Evolutionary conservation across 2,329 filamentous ascomycete species (phyloP).

Genomic region (Tolypocladium cylindrosporum): DNA sequence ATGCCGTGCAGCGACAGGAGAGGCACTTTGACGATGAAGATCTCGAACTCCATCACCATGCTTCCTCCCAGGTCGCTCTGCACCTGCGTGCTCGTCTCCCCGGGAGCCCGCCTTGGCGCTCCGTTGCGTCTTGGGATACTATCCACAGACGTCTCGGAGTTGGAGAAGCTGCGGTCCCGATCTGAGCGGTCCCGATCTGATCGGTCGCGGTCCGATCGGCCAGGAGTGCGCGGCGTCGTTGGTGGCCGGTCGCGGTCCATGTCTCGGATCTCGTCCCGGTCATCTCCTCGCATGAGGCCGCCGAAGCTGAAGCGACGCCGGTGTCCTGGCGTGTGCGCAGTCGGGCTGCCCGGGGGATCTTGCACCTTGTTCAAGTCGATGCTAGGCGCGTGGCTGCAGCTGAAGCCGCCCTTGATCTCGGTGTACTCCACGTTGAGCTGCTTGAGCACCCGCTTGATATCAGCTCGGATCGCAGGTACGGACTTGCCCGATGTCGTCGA

Average conservation of each 20-base stretch:
- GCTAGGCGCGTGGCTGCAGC: constrained; percentile 77
- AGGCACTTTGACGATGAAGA: constrained; percentile 95
- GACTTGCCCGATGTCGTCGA: constrained; percentile 93
- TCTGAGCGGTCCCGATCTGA: constrained; percentile 27
- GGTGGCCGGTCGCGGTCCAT: constrained; percentile 32
- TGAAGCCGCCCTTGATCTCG: constrained; percentile 91
- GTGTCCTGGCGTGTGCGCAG: constrained; percentile 46
- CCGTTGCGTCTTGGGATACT: constrained; percentile 49
- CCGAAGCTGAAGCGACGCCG: constrained; percentile 77
- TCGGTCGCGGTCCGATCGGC: constrained; percentile 31
- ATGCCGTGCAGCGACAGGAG: constrained; percentile 87
- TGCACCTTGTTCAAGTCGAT: constrained; percentile 72
- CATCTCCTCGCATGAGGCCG: constrained; percentile 45
- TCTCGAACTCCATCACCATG: constrained; percentile 84
- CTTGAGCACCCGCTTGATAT: constrained; percentile 82
- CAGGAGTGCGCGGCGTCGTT: constrained; percentile 31
- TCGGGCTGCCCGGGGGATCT: constrained; percentile 52
- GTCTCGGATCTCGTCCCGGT: constrained; percentile 62
- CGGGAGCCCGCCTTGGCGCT: constrained; percentile 52
- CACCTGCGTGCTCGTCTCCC: constrained; percentile 86
- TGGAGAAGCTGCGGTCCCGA: constrained; percentile 66
- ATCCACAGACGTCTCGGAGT: constrained; percentile 78
- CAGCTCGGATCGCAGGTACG: constrained; percentile 71
- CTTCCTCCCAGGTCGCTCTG: constrained; percentile 80
- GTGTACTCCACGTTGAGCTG: constrained; percentile 83